phyloP scores from a whole-genome alignment of 805 yeast genomes.

The Sporopachydermia lactativora region DNA sequence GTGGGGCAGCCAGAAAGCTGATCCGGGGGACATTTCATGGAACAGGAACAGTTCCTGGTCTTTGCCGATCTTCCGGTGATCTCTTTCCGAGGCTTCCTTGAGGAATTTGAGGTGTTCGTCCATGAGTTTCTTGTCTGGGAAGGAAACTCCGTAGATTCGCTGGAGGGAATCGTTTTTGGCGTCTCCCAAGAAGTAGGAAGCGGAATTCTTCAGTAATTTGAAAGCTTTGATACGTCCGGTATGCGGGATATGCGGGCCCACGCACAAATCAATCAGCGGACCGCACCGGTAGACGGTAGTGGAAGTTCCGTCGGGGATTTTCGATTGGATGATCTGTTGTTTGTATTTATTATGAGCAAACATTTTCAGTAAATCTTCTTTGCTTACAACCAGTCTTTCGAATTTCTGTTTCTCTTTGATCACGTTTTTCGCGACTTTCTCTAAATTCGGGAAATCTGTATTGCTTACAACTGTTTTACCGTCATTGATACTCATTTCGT shows the following conservation, averaged over 20 bases:
- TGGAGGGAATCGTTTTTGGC: conserved; percentile 87
- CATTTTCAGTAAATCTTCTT: conserved; percentile 86
- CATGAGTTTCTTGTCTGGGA: conserved; percentile 96
- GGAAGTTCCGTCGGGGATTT: conserved; percentile 91
- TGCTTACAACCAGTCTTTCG: conserved; percentile 83
- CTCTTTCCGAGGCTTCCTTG: conserved; percentile 92
- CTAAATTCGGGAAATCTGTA: conserved; percentile 72
- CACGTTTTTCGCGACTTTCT: conserved; percentile 75
- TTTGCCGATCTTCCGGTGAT: conserved; percentile 90
- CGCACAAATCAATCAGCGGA: conserved; percentile 89
- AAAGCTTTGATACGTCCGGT: conserved; percentile 93
- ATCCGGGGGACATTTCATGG: conserved; percentile 96
- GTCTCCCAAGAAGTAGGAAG: conserved; percentile 93
- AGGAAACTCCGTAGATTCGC: conserved; percentile 93
- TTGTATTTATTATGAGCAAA: conserved; percentile 93
- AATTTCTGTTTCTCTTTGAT: conserved; percentile 92
- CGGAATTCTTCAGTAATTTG: conserved; percentile 88
- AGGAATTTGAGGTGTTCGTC: conserved; percentile 88
- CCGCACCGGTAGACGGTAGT: conserved; percentile 98
- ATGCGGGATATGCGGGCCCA: conserved; percentile 96
- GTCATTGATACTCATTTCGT: conserved; percentile 78
- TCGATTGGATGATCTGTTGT: conserved; percentile 70
- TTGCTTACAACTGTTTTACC: conserved; percentile 68
- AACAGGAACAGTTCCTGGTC: conserved; percentile 94
- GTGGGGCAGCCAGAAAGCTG: conserved; percentile 98